Evolutionary conservation across 345 rosid species (phyloP).

Genomic region (Clarkia xantiana): DNA sequence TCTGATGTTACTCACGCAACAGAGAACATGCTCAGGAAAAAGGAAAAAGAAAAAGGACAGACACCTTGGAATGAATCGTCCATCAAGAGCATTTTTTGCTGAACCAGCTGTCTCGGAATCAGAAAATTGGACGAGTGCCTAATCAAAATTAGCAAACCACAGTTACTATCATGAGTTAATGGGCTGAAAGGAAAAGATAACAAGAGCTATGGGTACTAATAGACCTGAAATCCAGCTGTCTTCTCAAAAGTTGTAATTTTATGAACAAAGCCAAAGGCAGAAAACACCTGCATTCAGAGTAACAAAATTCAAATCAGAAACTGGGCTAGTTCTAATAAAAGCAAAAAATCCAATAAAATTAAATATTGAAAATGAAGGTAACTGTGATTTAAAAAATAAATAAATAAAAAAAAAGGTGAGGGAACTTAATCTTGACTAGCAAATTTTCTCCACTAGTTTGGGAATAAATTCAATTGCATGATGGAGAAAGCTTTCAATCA

Average conservation of each 20-base stretch:
- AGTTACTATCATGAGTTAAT: constrained; percentile 2
- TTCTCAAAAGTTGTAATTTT: constrained; percentile 97
- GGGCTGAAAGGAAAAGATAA: neutral
- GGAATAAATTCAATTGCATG: too few species aligned
- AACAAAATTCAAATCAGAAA: constrained; percentile 13
- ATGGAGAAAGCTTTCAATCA: too few species aligned
- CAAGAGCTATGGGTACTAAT: neutral
- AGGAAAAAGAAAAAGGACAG: constrained; percentile 45
- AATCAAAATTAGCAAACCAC: constrained; percentile 10
- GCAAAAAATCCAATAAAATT: neutral
- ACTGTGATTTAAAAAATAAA: too few species aligned
- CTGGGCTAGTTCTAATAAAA: neutral
- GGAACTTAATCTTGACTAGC: too few species aligned
- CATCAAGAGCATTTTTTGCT: constrained; percentile 77
- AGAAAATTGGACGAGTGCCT: constrained; percentile 98
- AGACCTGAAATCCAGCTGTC: constrained; percentile 95
- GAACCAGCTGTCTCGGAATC: constrained; percentile 83
- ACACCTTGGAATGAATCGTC: constrained; percentile 99
- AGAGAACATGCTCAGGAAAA: constrained; percentile 43
- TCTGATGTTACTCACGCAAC: too few species aligned
- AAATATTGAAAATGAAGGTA: neutral
- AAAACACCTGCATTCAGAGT: constrained; percentile 75
- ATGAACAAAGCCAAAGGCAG: constrained; percentile 97
- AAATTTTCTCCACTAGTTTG: too few species aligned
- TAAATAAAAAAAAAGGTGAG: too few species aligned